Percentiles rank a stretch among this genome's conserved stretches.
Conservation (phyloP, 257 asterid species). For the Petrea volubilis region DNA sequence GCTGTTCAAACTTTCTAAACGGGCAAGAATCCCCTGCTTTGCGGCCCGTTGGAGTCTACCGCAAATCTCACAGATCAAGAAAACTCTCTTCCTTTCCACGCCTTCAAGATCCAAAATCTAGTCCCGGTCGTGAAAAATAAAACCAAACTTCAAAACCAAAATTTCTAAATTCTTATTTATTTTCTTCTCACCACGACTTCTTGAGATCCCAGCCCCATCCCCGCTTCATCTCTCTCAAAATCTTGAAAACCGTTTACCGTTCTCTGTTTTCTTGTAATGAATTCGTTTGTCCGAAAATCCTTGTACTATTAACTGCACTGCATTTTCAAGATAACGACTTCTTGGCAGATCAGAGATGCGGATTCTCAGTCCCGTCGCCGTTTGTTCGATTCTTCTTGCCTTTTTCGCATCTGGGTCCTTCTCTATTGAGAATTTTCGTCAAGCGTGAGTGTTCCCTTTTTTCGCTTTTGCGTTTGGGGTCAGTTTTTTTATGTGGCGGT, state of each 20-base stretch:
- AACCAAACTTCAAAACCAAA: neutral
- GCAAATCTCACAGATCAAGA: conserved; percentile 29
- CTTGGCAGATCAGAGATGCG: conserved; percentile 59
- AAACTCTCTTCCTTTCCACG: conserved; percentile 12
- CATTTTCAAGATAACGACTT: conserved; percentile 36
- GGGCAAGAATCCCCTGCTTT: conserved; percentile 34
- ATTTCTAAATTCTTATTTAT: neutral
- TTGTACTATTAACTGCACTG: conserved; percentile 21
- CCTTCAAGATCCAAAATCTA: conserved; percentile 50
- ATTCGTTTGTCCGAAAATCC: conserved; percentile 2
- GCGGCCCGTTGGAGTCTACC: conserved; percentile 31
- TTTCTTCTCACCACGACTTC: conserved; percentile 33
- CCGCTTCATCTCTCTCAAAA: conserved; percentile 12
- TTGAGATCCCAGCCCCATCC: conserved; percentile 37
- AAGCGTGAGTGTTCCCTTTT: conserved; percentile 65
- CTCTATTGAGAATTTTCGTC: conserved; percentile 62
- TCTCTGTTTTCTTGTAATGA: conserved; percentile 20
- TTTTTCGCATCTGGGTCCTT: conserved; percentile 46
- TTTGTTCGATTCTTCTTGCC: conserved; percentile 43
- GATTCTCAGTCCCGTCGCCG: conserved; percentile 37
- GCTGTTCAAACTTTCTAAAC: neutral
- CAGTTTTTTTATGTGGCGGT: neutral
- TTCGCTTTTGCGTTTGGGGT: too few relatives aligned
- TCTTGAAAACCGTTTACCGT: neutral
- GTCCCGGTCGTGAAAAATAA: neutral